Evolutionary conservation across 352 stramenopile genomes (phyloP).

Genomic region (Pythium monospermum): DNA sequence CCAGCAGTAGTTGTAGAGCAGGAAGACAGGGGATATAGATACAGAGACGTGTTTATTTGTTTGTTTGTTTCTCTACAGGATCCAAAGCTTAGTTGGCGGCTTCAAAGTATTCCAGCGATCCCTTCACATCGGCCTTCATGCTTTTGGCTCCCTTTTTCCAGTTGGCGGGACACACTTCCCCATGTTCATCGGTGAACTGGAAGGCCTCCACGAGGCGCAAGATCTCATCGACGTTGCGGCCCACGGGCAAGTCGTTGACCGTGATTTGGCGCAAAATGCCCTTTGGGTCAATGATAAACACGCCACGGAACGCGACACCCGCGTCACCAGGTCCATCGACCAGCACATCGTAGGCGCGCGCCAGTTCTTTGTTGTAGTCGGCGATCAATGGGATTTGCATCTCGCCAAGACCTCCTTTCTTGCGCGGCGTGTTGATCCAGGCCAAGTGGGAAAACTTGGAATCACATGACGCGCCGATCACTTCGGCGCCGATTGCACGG

Average conservation of each 20-base stretch:
- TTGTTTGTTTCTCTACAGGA: no score
- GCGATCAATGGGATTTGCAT: conserved; percentile 90
- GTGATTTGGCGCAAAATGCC: conserved; percentile 81
- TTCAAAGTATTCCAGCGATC: conserved; percentile 77
- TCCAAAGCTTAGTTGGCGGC: conserved; percentile 23
- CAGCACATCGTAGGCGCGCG: conserved; percentile 81
- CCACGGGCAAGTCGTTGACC: conserved; percentile 86
- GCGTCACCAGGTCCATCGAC: conserved; percentile 56
- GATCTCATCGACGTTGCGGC: conserved; percentile 88
- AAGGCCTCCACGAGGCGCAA: conserved; percentile 90
- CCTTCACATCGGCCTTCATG: conserved; percentile 83
- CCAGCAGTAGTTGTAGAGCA: no score
- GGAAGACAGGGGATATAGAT: no score
- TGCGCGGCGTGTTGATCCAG: conserved; percentile 88
- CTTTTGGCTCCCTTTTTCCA: conserved; percentile 88
- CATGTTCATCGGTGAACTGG: conserved; percentile 89
- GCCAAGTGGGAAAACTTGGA: conserved; percentile 87
- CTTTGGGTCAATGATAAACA: conserved; percentile 91
- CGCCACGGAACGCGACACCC: conserved; percentile 77
- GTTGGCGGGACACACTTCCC: conserved; percentile 87
- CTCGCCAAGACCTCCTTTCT: conserved; percentile 83
- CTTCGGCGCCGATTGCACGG: conserved; percentile 64
- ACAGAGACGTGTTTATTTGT: no score
- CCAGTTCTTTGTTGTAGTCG: conserved; percentile 87
- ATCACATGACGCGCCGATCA: conserved; percentile 78